Evolutionary conservation across 345 rosid genomes (phyloP).

Genomic region (Rubroshorea leprosula): DNA sequence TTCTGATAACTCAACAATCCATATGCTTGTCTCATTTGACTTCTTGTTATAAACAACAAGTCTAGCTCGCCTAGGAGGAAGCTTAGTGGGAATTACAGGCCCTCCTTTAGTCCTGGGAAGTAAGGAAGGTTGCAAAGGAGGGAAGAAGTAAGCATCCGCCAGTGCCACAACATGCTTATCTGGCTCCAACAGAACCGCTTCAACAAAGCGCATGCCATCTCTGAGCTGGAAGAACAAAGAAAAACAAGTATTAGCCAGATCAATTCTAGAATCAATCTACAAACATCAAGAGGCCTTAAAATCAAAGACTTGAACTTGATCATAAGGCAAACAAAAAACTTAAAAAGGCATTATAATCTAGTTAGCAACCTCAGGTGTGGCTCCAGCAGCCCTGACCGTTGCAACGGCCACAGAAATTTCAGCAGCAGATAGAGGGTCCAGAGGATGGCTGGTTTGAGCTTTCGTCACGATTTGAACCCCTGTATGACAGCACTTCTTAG

Average conservation of each 20-base stretch:
- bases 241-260: too few species aligned
- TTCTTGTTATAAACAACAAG: constrained; percentile 67
- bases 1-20: constrained; percentile 66
- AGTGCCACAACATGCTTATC: constrained; percentile 64
- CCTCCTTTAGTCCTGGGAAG: constrained; percentile 67
- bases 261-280: too few species aligned
- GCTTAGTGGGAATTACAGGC: constrained; percentile 58
- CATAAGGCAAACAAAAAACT: too few species aligned
- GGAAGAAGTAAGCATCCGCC: constrained; percentile 81
- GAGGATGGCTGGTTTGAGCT: constrained; percentile 67
- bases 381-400: constrained; percentile 77
- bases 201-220: constrained; percentile 78
- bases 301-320: neutral
- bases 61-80: constrained; percentile 70
- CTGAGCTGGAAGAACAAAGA: too few species aligned
- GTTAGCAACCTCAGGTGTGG: constrained; percentile 84
- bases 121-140: constrained; percentile 79
- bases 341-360: too few species aligned
- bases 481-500: constrained; percentile 15
- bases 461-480: constrained; percentile 48
- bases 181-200: constrained; percentile 61
- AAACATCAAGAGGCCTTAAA: too few species aligned
- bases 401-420: constrained; percentile 76
- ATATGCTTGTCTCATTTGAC: constrained; percentile 66
- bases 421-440: constrained; percentile 75